Evolutionary conservation across 805 yeast genomes (phyloP).

Genomic region (Candida fluviatilis): DNA sequence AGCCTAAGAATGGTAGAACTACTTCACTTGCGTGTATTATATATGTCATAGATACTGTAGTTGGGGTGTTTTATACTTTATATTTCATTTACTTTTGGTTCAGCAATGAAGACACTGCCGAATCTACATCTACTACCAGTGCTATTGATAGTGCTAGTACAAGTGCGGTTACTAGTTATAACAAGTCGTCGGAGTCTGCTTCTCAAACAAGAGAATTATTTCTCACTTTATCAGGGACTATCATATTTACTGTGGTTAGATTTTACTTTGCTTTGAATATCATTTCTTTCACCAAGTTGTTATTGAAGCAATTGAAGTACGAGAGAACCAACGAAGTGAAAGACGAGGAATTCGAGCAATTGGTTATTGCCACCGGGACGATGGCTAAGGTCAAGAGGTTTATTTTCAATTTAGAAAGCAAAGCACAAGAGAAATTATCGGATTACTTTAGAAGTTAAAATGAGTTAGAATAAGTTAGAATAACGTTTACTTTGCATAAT

Average conservation of each 20-base stretch:
- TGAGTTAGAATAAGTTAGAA: no score
- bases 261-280: conserved; percentile 58
- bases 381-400: conserved; percentile 17
- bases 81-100: conserved; percentile 81
- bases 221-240: conserved; percentile 48
- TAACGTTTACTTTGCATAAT: no score
- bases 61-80: conserved; percentile 64
- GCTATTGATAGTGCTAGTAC: conserved; percentile 9
- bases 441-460: conserved; percentile 15
- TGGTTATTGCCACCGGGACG: conserved; percentile 15
- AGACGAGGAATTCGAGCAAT: conserved; percentile 25
- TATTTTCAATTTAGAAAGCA: conserved; percentile 26
- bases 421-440: conserved; percentile 25
- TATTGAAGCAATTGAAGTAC: conserved; percentile 39
- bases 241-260: conserved; percentile 45
- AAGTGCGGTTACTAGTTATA: conserved; percentile 3
- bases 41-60: conserved; percentile 63
- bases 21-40: conserved; percentile 60
- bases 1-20: conserved; percentile 52
- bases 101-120: conserved; percentile 35
- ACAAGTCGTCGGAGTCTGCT: conserved; percentile 53
- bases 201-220: conserved; percentile 52
- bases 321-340: conserved; percentile 19
- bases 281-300: conserved; percentile 54
- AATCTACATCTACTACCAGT: conserved; percentile 1